Base-by-base conservation (phyloP, 129 eudicot genomes). In the Saussurea involucrata region DNA sequence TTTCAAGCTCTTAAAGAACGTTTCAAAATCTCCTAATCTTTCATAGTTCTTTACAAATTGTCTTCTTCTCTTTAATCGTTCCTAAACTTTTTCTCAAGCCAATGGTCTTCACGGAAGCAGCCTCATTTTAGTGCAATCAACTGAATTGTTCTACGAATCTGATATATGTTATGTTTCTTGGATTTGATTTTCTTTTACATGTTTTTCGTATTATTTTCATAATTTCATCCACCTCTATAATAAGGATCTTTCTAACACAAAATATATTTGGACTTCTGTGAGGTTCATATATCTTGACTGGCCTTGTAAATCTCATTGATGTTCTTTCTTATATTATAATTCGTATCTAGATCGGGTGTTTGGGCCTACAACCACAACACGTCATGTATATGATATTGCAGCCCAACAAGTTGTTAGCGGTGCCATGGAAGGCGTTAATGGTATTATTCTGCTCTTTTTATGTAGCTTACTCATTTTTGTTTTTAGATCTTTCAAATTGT, bases 291-390 rank as follows among this genome's bases (percentile, higher is more conserved):
- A 63, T 79, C 21, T 40, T 71, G 68, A 24, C 42, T 66, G 44
- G 28, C 55, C 58, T 42, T 63, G 73, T 31, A 73, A 73, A 72
- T 66, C 75, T 67, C 69, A 66, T 71, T 75, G 40, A 46, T 18
- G 68, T 42, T 69, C 46, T 36, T 58, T 70, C 6, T 36, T 64
- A 73, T 33, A 12, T 65, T 63, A 64, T 27, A 66, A 68, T 44
- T 58, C 49, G 12, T 71, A 71, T 71, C 21, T 70, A 95, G 99
- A 95, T 88, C 85, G 91, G 68, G 99, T 95, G 66, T 95, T 95
- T 87, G 99, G 99, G 37, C 99, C 99, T 67, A 92, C 99, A 24
- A 95, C 99, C 79, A 95, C 99, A 66, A 95, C 99, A 69, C 93
- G 96, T 20, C 99, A 95, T 73, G 97, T 92, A 6, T 92, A 95